Conservation (phyloP, 768 basidiomycete genomes). For the Phylloporus sp. region DNA sequence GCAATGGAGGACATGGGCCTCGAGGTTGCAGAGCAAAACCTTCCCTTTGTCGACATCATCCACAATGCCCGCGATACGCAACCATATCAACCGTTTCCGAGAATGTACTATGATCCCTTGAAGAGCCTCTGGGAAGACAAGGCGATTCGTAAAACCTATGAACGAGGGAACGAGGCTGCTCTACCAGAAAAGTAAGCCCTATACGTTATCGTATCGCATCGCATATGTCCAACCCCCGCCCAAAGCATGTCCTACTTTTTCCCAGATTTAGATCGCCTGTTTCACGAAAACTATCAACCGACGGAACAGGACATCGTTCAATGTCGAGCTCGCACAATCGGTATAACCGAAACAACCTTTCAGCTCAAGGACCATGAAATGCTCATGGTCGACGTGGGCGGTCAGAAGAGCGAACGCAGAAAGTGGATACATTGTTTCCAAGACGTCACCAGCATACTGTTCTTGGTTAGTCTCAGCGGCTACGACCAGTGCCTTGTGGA, state of each 20-base stretch:
- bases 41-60: slow-evolving; percentile 56
- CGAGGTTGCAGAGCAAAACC: slow-evolving; percentile 60
- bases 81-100: slow-evolving; percentile 80
- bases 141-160: slow-evolving; percentile 71
- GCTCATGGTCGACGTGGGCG: slow-evolving; percentile 92
- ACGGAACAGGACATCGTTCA: slow-evolving; percentile 86
- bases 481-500: slow-evolving; percentile 95
- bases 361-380: slow-evolving; percentile 73
- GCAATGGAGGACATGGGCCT: slow-evolving; percentile 89
- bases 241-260: slow-evolving; percentile 73
- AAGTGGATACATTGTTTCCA: slow-evolving; percentile 97
- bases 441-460: slow-evolving; percentile 90
- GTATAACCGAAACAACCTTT: slow-evolving; percentile 88
- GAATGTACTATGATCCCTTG: slow-evolving; percentile 61
- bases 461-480: slow-evolving; percentile 86
- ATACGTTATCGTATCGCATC: not conserved
- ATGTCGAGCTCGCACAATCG: slow-evolving; percentile 82
- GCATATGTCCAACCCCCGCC: not conserved
- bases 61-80: slow-evolving; percentile 66
- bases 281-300: slow-evolving; percentile 67
- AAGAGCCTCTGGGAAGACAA: slow-evolving; percentile 73
- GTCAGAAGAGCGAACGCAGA: slow-evolving; percentile 88
- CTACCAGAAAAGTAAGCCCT: slow-evolving; percentile 81
- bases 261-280: slow-evolving; percentile 73
- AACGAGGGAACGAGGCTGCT: slow-evolving; percentile 84